Base-by-base conservation (phyloP, 495 filamentous ascomycete genomes). In the Penicillium roqueforti region DNA sequence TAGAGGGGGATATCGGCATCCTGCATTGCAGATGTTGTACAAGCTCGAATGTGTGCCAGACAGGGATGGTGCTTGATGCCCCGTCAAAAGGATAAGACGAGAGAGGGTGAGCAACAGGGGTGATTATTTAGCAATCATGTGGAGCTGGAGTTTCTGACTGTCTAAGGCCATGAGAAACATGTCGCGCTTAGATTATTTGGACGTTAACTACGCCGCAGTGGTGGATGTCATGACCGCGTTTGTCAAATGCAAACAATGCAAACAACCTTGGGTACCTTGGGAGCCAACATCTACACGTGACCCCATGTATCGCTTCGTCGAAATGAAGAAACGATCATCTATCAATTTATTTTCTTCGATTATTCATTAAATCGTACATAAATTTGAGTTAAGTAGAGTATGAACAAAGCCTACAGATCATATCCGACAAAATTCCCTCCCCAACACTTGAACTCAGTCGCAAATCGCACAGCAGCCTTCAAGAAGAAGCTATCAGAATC, bases 401-500 rank as follows among this genome's bases (percentile, higher is more conserved):
- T 4, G 32, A 43, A 20, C 1, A 18, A n/a, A 26, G 1, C 18
- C 40, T 52, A 52, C 13, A 43, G n/a, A 5, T 44, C 39, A 16
- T 22, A 47, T 57, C 47, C 73, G 25, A 68, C 70, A 72, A 82
- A 84, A 18, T 52, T 36, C 0, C 80, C 80, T 48, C 75, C 76
- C 92, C 93, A 97, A 0, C 83, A 84, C 45, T 76, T 69, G 66
- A 96, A 96, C 48, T 87, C 88, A 49, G 87, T 83, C 0, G 78
- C 84, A 71, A 96, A 90, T 62, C 83, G 82, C 18, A 92, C 82
- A 2, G 91, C 92, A 11, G 88, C 85, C 62, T 83, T 87, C 43
- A 93, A 69, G 65, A 87, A 97, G 53, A 80, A 87, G 34, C 83
- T 69, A 38, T 89, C 84, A 6, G 83, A 78, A 66, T 97, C 90